Percentiles rank a stretch among this genome's conserved stretches.
These are phyloP conservation scores for Biancaea sappan DNA, from an alignment of 306 rosid species.

Conservation along the genomic window DNA sequence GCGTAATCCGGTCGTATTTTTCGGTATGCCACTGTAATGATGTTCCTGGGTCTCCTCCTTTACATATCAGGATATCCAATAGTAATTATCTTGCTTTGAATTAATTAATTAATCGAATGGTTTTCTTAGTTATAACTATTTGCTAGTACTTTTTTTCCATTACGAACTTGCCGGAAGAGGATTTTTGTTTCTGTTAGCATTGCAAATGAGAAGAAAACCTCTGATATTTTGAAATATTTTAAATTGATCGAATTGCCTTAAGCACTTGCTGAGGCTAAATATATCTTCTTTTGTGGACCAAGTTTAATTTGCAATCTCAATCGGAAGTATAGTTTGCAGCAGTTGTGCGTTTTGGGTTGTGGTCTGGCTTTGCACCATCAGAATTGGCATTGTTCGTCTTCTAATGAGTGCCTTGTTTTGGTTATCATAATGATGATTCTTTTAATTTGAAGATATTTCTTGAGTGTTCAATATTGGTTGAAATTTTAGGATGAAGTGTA, in stretches of 20 bases:
- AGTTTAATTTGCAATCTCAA: background rate
- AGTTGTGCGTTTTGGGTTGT: background rate
- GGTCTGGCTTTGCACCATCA: conserved; percentile 8
- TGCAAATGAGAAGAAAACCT: conserved; percentile 12
- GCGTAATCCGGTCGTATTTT: background rate
- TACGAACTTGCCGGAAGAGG: background rate
- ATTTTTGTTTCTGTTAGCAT: background rate
- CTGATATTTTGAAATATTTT: background rate
- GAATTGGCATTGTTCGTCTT: background rate
- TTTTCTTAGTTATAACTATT: background rate
- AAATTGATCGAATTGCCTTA: background rate
- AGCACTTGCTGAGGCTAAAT: background rate
- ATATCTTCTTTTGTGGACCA: background rate
- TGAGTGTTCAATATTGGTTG: background rate
- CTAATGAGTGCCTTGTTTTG: background rate
- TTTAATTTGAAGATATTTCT: conserved; percentile 1
- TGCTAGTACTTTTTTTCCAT: background rate
- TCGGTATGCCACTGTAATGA: background rate
- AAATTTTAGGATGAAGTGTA: background rate
- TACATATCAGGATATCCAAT: background rate
- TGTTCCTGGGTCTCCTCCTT: background rate
- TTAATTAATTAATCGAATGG: background rate
- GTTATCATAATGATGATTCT: background rate
- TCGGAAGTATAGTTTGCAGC: background rate
- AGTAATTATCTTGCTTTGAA: background rate